Base-by-base conservation (phyloP, 2,329 filamentous ascomycete species). In the Trichoderma sp. region DNA sequence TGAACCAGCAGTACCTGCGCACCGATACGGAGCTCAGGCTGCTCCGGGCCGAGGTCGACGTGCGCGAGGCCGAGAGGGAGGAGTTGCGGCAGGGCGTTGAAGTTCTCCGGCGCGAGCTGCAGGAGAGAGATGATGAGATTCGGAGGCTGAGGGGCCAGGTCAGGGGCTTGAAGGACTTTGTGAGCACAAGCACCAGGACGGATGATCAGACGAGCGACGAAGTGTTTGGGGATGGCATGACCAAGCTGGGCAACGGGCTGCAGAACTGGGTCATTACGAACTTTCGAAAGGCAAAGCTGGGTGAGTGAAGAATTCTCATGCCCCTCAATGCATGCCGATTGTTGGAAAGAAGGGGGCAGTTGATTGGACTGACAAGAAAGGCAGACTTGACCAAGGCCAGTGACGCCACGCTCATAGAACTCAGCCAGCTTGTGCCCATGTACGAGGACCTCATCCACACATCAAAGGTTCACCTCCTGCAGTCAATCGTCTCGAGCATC, bases 241-340 rank as follows among this genome's bases (percentile, higher is more conserved):
- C 86, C 64, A 84, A 86, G 71, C 79, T 93, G 61, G 88, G 88
- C 24, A 91, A 93, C 76, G 88, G 90, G 28, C 81, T 93, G 75
- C 91, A 93, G 81, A 93, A 93, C 76, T 94, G 91, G 91, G 88
- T 91, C 4, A 89, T 93, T 75, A 86, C 88, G 30, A 88, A 92
- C 78, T 93, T 92, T 74, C 85, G 91, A 66, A 88, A 87, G 73
- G 85, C 87, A 14, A 91, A 86, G 81, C 80, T 91, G 61, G 82
- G 86, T 87, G 34, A 53, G 69, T 32, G n/a, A 14, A 30, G 28
- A 36, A 26, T 53, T 21, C 2, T 4, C 36, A 39, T 39, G 15
- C 14, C n/a, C 5, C 36, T 15, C 28, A 9, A 26, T 18, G 21
- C 4, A n/a, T 36, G 15, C 24, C 11, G 18, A 26, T 24, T 26